A percentile compares a stretch with the other conserved stretches of the same genome.
phyloP scores from a whole-genome alignment of 352 stramenopile species.

The Pythium sp. region DNA sequence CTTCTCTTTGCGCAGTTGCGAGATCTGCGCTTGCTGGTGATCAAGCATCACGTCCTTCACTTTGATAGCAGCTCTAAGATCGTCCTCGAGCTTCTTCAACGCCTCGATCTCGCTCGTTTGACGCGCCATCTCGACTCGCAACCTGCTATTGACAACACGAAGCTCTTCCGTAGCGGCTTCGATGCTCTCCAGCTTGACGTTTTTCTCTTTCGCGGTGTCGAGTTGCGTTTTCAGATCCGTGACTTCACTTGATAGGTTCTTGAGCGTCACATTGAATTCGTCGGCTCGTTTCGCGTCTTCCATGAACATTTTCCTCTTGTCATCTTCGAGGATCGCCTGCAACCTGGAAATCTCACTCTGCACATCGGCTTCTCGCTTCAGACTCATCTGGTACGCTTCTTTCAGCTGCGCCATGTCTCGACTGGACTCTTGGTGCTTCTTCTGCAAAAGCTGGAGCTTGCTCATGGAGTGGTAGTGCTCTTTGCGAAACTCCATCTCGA shows the following conservation, averaged over 20 bases:
- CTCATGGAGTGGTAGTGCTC: conserved; percentile 44
- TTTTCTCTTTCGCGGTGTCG: conserved; percentile 21
- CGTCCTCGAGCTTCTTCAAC: conserved; percentile 47
- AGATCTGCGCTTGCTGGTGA: conserved; percentile 55
- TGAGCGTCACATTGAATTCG: conserved; percentile 46
- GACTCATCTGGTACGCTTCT: conserved; percentile 45
- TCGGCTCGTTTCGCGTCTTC: conserved; percentile 41
- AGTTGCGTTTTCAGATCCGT: conserved; percentile 34
- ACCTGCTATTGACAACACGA: conserved; percentile 13
- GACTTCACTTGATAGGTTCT: conserved; percentile 20
- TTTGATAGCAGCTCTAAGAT: conserved; percentile 54
- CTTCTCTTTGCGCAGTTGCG: conserved; percentile 32
- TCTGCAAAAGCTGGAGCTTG: conserved; percentile 45
- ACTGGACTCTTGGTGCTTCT: conserved; percentile 39
- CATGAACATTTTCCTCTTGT: conserved; percentile 46
- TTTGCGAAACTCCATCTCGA: conserved; percentile 74
- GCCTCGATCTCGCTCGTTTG: conserved; percentile 20
- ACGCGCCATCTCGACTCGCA: conserved; percentile 26
- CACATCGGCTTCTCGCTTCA: conserved; percentile 40
- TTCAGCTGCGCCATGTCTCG: conserved; percentile 37
- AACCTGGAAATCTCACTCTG: conserved; percentile 43
- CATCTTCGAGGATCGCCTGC: conserved; percentile 43
- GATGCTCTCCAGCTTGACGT: conserved; percentile 16
- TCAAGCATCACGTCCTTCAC: conserved; percentile 76
- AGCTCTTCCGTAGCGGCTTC: conserved; percentile 26